Conservation (phyloP, 2,329 filamentous ascomycete species). For the Fusarium concolor region DNA sequence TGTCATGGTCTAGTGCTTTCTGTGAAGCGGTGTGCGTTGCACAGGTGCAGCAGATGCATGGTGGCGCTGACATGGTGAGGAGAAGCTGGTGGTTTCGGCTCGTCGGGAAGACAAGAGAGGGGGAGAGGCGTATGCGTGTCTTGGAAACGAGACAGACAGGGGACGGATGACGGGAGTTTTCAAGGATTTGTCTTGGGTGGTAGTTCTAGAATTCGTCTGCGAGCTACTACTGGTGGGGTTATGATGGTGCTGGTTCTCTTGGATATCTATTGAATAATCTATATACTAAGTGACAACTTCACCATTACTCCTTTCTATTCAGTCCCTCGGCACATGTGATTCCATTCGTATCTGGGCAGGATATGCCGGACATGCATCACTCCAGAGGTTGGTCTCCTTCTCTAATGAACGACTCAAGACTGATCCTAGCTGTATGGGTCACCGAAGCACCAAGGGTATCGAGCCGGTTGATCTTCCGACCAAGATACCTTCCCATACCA, state of each 20-base stretch:
- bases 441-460: conserved; percentile 60
- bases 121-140: conserved; percentile 12
- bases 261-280: conserved; percentile 13
- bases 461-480: conserved; percentile 54
- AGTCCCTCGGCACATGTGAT: conserved; percentile 19
- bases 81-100: conserved; percentile 23
- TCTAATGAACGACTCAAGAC: conserved; percentile 52
- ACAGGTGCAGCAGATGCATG: conserved; percentile 2
- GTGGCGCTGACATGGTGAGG: conserved; percentile 13
- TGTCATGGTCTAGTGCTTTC: conserved; percentile 24
- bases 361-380: conserved; percentile 3
- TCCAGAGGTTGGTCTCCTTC: conserved; percentile 47
- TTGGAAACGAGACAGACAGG: background rate
- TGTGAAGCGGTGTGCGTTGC: conserved; percentile 27
- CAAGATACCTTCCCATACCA: conserved; percentile 56
- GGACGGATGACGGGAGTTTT: background rate
- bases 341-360: conserved; percentile 5
- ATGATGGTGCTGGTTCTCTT: background rate
- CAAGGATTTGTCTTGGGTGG: background rate
- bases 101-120: conserved; percentile 17
- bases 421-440: conserved; percentile 50
- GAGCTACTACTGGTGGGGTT: background rate
- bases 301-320: background rate
- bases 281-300: conserved; percentile 5
- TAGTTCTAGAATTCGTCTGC: conserved; percentile 2